Evolutionary conservation across 192 early-diverging fungal genomes (phyloP).

Genomic region (Gaertneriomyces sp.): DNA sequence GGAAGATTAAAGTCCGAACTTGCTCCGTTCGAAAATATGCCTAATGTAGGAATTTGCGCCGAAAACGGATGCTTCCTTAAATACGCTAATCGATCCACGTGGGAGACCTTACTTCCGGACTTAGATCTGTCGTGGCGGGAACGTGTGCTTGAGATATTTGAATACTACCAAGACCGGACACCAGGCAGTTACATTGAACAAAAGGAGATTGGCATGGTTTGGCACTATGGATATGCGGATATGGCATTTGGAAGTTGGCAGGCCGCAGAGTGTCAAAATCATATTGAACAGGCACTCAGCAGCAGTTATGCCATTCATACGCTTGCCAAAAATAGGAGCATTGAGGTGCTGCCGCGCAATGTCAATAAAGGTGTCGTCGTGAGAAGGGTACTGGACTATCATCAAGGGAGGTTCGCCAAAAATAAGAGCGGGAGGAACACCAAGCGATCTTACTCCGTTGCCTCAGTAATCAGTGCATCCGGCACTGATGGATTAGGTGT

Average conservation of each 20-base stretch:
- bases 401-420: constrained; percentile 34
- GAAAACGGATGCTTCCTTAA: constrained; percentile 74
- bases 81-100: constrained; percentile 49
- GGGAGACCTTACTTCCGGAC: constrained; percentile 58
- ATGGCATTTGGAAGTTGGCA: constrained; percentile 68
- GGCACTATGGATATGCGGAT: constrained; percentile 67
- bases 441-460: neutral
- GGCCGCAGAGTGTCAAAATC: constrained; percentile 80
- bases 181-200: constrained; percentile 74
- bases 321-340: constrained; percentile 59
- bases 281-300: constrained; percentile 68
- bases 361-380: constrained; percentile 63
- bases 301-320: constrained; percentile 67
- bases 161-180: constrained; percentile 79
- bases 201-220: constrained; percentile 68
- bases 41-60: constrained; percentile 51
- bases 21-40: constrained; percentile 36
- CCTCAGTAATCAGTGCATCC: neutral
- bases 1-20: constrained; percentile 35
- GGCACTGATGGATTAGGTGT: neutral
- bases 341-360: constrained; percentile 72
- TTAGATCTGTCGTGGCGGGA: constrained; percentile 65
- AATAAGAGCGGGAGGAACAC: constrained; percentile 10
- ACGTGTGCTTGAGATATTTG: constrained; percentile 71
- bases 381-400: constrained; percentile 55